Conservation (phyloP, 192 early-diverging fungal genomes). For the Radiomyces spectabilis region DNA sequence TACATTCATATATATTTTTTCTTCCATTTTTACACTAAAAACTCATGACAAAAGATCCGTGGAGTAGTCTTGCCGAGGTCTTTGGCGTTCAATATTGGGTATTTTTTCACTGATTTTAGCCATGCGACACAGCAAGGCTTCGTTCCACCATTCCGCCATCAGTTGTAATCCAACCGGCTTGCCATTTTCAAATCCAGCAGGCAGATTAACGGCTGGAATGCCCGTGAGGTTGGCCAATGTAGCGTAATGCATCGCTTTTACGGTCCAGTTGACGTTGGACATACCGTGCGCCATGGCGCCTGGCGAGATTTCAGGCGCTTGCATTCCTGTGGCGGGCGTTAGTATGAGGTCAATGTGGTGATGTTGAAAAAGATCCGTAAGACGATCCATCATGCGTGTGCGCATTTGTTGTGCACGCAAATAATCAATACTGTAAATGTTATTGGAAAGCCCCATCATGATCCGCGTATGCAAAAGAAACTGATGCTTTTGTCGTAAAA, state of each 20-base stretch:
- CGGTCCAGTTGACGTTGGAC: conserved; percentile 41
- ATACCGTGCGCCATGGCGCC: conserved; percentile 39
- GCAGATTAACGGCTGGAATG: conserved; percentile 54
- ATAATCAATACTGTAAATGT: conserved; percentile 37
- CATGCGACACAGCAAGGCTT: conserved; percentile 50
- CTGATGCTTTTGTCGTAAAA: conserved; percentile 11
- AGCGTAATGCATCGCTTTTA: conserved; percentile 51
- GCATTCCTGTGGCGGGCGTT: conserved; percentile 51
- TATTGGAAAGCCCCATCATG: conserved; percentile 23
- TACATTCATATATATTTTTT: too few species aligned
- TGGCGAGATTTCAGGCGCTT: conserved; percentile 43
- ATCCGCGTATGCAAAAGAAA: conserved; percentile 39
- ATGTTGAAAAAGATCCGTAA: conserved; percentile 37
- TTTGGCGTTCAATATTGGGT: conserved; percentile 23
- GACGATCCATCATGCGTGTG: conserved; percentile 44
- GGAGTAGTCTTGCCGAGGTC: too few species aligned
- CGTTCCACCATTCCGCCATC: conserved; percentile 63
- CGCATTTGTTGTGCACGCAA: conserved; percentile 42
- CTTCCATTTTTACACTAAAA: too few species aligned
- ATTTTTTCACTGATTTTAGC: conserved; percentile 47
- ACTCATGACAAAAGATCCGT: too few species aligned
- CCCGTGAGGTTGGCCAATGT: conserved; percentile 59
- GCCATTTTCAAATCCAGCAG: conserved; percentile 47
- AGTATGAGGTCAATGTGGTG: conserved; percentile 51
- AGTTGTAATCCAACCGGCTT: conserved; percentile 65